These are phyloP conservation scores for Phytophthora tubulina DNA, from an alignment of 352 stramenopile species.

Conservation along the genomic window DNA sequence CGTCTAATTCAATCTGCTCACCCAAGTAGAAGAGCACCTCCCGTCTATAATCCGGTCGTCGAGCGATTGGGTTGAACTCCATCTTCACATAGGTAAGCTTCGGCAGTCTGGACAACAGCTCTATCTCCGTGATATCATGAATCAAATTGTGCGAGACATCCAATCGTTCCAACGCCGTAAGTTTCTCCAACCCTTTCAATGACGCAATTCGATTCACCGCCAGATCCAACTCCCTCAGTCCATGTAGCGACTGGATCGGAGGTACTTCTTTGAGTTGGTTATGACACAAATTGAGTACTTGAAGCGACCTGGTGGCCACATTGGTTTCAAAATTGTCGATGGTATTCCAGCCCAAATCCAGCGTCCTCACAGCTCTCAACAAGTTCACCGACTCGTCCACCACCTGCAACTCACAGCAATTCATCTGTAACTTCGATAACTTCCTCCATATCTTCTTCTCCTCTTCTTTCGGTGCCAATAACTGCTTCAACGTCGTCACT, in stretches of 20 bases:
- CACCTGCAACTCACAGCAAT: slow-evolving; percentile 62
- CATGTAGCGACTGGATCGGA: slow-evolving; percentile 48
- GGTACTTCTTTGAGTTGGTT: slow-evolving; percentile 65
- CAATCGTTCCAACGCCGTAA: slow-evolving; percentile 58
- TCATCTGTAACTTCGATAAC: slow-evolving; percentile 70
- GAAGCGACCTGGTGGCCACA: slow-evolving; percentile 46
- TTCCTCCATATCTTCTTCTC: slow-evolving; percentile 44
- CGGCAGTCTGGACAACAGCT: slow-evolving; percentile 55
- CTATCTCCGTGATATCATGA: slow-evolving; percentile 59
- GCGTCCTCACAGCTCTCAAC: slow-evolving; percentile 47
- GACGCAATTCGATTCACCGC: slow-evolving; percentile 73
- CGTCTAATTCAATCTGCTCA: slow-evolving; percentile 71
- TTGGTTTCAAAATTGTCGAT: slow-evolving; percentile 54
- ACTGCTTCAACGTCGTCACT: slow-evolving; percentile 49
- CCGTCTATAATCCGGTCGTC: slow-evolving; percentile 77
- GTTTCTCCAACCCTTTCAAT: slow-evolving; percentile 57
- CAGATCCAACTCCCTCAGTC: slow-evolving; percentile 68
- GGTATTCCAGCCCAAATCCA: slow-evolving; percentile 82
- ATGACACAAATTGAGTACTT: slow-evolving; percentile 74
- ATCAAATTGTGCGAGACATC: slow-evolving; percentile 83
- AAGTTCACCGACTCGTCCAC: slow-evolving; percentile 71
- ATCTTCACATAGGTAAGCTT: slow-evolving; percentile 62
- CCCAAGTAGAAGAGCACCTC: slow-evolving; percentile 87
- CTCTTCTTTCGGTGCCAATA: slow-evolving; percentile 48
- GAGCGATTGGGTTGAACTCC: slow-evolving; percentile 79